These are phyloP conservation scores for Rubia tinctorum DNA, from an alignment of 305 asterid species.

Conservation along the genomic window DNA sequence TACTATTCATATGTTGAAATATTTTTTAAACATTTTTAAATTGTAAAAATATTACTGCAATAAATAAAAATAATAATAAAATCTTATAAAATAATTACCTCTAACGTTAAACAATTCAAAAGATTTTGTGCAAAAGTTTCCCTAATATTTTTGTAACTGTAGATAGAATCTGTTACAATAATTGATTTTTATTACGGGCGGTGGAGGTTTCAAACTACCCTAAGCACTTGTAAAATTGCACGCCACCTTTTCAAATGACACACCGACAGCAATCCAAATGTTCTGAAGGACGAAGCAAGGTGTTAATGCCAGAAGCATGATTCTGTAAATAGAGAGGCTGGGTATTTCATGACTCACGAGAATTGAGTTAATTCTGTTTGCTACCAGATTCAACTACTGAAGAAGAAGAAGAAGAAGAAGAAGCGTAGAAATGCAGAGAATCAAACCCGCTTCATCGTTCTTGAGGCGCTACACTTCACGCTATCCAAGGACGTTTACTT, in stretches of 20 bases:
- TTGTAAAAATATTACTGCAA: too few relatives aligned
- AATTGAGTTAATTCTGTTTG: too few relatives aligned
- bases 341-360: background rate
- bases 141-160: too few relatives aligned
- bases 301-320: background rate
- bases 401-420: background rate
- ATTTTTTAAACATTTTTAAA: too few relatives aligned
- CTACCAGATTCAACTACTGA: background rate
- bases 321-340: background rate
- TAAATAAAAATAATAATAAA: too few relatives aligned
- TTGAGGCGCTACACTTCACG: constrained; percentile 32
- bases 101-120: too few relatives aligned
- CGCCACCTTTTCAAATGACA: background rate
- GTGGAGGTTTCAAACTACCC: background rate
- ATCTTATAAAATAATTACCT: too few relatives aligned
- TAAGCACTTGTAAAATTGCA: background rate
- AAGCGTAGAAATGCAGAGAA: constrained; percentile 34
- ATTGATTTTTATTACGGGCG: background rate
- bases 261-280: background rate
- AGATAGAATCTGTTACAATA: too few relatives aligned
- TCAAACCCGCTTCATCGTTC: constrained; percentile 33
- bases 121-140: too few relatives aligned
- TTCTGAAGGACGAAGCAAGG: background rate
- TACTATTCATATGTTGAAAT: too few relatives aligned
- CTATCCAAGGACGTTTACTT: constrained; percentile 34